These are phyloP conservation scores for Hypoxylon cercidicola DNA, from an alignment of 495 filamentous ascomycete species.

Conservation along the genomic window DNA sequence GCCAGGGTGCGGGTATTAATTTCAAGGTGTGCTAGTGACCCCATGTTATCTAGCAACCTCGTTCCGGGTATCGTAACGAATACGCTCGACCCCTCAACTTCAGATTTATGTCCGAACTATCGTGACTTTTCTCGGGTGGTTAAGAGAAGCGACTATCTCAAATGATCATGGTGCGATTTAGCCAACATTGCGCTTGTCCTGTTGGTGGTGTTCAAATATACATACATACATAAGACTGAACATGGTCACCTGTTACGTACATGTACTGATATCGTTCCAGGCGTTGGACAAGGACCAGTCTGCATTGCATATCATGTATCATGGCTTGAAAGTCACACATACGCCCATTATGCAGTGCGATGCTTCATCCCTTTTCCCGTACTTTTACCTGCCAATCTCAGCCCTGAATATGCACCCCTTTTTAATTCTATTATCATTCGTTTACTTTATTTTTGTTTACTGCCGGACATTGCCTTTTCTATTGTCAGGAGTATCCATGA, in stretches of 20 bases:
- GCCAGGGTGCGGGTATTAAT: constrained; percentile 33
- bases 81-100: constrained; percentile 20
- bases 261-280: too few relatives aligned
- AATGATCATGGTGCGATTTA: too few relatives aligned
- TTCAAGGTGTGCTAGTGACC: constrained; percentile 26
- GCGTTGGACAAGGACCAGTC: background rate
- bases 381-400: background rate
- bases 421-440: background rate
- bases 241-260: too few relatives aligned
- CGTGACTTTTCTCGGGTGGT: background rate
- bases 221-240: too few relatives aligned
- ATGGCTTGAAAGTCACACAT: background rate
- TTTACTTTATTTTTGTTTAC: background rate
- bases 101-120: background rate
- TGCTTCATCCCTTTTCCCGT: background rate
- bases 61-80: constrained; percentile 5
- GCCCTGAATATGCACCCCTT: background rate
- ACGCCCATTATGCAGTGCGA: background rate
- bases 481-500: constrained; percentile 3
- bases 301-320: background rate
- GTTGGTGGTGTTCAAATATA: too few relatives aligned
- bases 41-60: constrained; percentile 33
- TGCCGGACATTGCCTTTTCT: background rate
- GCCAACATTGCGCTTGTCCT: too few relatives aligned
- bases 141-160: background rate